Evolutionary conservation across 73 alveolate genomes (phyloP), one percentile per base, ranked within the genome.

Genomic region (Halteria grandinella): DNA sequence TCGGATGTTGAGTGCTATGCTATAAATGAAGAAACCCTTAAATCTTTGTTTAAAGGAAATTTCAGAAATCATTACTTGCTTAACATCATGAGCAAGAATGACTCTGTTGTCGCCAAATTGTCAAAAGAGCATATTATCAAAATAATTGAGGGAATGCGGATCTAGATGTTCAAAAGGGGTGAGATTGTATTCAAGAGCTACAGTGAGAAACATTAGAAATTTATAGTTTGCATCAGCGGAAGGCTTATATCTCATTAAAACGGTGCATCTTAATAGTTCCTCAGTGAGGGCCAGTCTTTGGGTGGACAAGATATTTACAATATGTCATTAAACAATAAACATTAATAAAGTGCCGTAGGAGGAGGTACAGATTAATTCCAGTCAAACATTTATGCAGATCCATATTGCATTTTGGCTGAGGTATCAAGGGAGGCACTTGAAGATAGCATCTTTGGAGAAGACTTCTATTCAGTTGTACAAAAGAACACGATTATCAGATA

Each of bases 351-450:
- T 0, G 12, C 18, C 28, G 25, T 41, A 51, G 54, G 4, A 40
- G n/a, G 23, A n/a, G n/a, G n/a, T n/a, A n/a, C n/a, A n/a, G n/a
- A n/a, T n/a, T 18, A 60, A 20, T 75, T 82, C 29, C 76, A 74
- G 12, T 32, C 34, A 18, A 69, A 63, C 32, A 60, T 50, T 28
- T 37, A 37, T 25, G 83, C 90, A 21, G 89, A 83, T 60, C 73
- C 78, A 47, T 70, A 43, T 40, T 47, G 87, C 24, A 23, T 77
- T 36, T 34, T 81, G 0, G 95, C 86, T 1, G 77, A 70, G 40
- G 55, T 82, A 6, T 21, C 85, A 0, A 23, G 84, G 15, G 75
- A 40, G 10, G 25, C 76, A 8, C 25, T 88, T 14, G 81, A 75
- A 41, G 43, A 83, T n/a, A n/a, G n/a, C 55, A 4, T 43, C 20